These are phyloP conservation scores for Aspergillus panamensis DNA, from an alignment of 495 filamentous ascomycete species.

Conservation along the genomic window DNA sequence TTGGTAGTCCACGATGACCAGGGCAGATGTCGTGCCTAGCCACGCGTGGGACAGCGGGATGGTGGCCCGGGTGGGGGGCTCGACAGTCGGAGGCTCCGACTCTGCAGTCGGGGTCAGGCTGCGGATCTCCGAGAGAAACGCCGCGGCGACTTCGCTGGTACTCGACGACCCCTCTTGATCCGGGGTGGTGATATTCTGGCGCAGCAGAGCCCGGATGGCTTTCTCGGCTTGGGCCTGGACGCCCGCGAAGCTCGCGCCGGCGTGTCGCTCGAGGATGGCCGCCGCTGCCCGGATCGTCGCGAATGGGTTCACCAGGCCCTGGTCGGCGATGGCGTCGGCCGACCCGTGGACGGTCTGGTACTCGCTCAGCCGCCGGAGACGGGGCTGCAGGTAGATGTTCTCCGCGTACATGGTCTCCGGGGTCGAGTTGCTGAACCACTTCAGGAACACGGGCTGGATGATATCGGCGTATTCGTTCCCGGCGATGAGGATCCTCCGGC, in stretches of 20 bases:
- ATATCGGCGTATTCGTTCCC: conserved; percentile 9
- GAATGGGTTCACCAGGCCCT: conserved; percentile 3
- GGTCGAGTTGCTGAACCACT: conserved; percentile 3
- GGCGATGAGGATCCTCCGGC: conserved; percentile 2
- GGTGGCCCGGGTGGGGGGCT: not conserved
- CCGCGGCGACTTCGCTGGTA: not conserved
- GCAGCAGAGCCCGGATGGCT: not conserved
- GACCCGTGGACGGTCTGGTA: conserved; percentile 9
- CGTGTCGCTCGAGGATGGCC: conserved; percentile 2
- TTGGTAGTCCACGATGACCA: conserved; percentile 10
- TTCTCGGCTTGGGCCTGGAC: not conserved
- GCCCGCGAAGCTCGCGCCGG: not conserved
- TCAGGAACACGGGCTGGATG: conserved; percentile 5
- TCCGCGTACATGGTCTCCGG: conserved; percentile 8
- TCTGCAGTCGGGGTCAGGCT: not conserved
- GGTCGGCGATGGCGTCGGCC: not conserved
- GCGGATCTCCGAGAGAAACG: not conserved
- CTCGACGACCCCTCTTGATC: conserved; percentile 5
- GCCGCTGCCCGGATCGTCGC: conserved; percentile 8
- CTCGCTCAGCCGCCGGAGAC: not conserved
- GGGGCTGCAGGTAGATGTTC: not conserved
- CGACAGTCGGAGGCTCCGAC: not conserved
- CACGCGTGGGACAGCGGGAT: not conserved
- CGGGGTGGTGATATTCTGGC: not conserved
- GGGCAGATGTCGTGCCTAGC: not conserved